These are phyloP conservation scores for Cutaneotrichosporon sp. DNA, from an alignment of 1,284 basidiomycete species.

Conservation along the genomic window DNA sequence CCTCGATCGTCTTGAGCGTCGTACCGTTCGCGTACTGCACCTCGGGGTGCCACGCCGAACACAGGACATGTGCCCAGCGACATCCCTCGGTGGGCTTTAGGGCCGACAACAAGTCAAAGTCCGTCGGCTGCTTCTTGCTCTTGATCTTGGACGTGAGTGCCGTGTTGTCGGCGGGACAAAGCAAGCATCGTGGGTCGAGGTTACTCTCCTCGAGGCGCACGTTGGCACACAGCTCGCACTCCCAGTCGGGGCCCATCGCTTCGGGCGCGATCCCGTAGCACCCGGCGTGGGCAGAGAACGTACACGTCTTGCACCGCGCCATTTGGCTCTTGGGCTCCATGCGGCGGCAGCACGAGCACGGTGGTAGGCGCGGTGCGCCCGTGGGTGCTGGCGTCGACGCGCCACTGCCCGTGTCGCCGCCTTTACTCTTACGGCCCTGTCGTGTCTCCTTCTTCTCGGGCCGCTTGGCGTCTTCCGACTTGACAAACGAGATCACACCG, in stretches of 20 bases:
- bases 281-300: conserved; percentile 65
- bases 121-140: conserved; percentile 50
- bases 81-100: conserved; percentile 91
- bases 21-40: conserved; percentile 68
- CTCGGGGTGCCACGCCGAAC: conserved; percentile 81
- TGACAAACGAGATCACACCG: conserved; percentile 56
- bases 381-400: conserved; percentile 38
- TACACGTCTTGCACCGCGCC: conserved; percentile 70
- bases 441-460: conserved; percentile 47
- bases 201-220: conserved; percentile 69
- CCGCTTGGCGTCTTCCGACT: conserved; percentile 39
- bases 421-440: conserved; percentile 55
- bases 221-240: conserved; percentile 78
- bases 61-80: conserved; percentile 87
- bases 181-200: conserved; percentile 50
- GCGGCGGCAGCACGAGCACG: conserved; percentile 69
- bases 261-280: conserved; percentile 66
- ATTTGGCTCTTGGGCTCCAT: conserved; percentile 68
- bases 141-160: conserved; percentile 14
- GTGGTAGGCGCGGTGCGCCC: conserved; percentile 56
- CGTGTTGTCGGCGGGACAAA: conserved; percentile 42
- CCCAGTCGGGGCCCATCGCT: conserved; percentile 62
- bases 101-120: conserved; percentile 67
- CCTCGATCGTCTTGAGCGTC: conserved; percentile 72
- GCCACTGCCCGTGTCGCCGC: conserved; percentile 48